These are phyloP conservation scores for Penstemon eatonii DNA, from an alignment of 257 asterid genomes.

Conservation along the genomic window DNA sequence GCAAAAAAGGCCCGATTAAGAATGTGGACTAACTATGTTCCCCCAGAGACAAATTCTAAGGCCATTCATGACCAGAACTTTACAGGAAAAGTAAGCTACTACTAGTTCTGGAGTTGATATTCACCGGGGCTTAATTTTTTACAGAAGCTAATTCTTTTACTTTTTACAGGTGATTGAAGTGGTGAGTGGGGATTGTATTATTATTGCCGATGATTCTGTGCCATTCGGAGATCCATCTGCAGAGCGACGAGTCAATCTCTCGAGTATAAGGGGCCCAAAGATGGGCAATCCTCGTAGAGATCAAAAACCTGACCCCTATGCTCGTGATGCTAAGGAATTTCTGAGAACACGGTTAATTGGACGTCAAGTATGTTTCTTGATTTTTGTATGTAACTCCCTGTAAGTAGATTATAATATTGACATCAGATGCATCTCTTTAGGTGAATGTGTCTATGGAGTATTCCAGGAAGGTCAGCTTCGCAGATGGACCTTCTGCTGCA, in stretches of 20 bases:
- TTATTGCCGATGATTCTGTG: slow-evolving; percentile 88
- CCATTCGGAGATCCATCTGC: slow-evolving; percentile 94
- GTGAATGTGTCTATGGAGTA: slow-evolving; percentile 97
- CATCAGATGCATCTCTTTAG: slow-evolving; percentile 38
- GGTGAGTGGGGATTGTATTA: slow-evolving; percentile 81
- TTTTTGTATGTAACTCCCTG: slow-evolving; percentile 17
- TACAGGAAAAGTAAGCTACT: slow-evolving; percentile 70
- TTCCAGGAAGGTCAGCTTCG: slow-evolving; percentile 72
- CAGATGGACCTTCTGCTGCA: slow-evolving; percentile 66
- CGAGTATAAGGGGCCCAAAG: slow-evolving; percentile 93
- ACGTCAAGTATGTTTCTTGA: slow-evolving; percentile 59
- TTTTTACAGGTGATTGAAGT: slow-evolving; percentile 84
- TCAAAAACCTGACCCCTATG: slow-evolving; percentile 92
- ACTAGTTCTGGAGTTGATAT: slow-evolving; percentile 8
- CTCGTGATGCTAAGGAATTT: slow-evolving; percentile 96
- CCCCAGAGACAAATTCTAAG: slow-evolving; percentile 85
- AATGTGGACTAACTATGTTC: slow-evolving; percentile 86
- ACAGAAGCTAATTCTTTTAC: slow-evolving; percentile 19
- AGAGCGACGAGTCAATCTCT: slow-evolving; percentile 90
- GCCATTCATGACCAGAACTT: slow-evolving; percentile 96
- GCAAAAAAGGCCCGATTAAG: slow-evolving; percentile 76
- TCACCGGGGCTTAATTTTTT: neutral
- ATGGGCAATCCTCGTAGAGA: slow-evolving; percentile 96
- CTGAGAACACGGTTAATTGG: slow-evolving; percentile 87
- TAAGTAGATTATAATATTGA: slow-evolving; percentile 16